Evolutionary conservation across 768 basidiomycete species (phyloP).

Genomic region (Calocybe cyanea): DNA sequence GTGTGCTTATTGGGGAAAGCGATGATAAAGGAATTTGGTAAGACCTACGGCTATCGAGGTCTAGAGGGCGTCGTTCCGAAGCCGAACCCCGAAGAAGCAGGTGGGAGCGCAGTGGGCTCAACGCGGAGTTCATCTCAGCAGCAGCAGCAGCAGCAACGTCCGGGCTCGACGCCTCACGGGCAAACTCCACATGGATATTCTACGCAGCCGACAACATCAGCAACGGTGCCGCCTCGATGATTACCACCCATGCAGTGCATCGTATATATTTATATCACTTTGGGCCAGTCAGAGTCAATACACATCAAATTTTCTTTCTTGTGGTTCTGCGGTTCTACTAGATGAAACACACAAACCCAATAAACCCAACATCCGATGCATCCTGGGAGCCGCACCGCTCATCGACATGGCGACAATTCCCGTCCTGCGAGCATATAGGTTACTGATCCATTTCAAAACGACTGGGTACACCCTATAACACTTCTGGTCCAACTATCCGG

Average conservation of each 20-base stretch:
- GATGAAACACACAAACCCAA: no score
- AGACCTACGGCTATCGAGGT: constrained; percentile 69
- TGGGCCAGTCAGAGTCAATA: not conserved
- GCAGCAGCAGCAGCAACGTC: constrained; percentile 13
- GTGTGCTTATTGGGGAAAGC: constrained; percentile 84
- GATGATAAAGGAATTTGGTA: constrained; percentile 82
- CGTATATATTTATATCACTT: constrained; percentile 11
- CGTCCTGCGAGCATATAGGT: not conserved
- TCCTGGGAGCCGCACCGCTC: not conserved
- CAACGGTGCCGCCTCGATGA: constrained; percentile 8
- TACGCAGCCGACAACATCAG: constrained; percentile 8
- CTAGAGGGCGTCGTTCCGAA: constrained; percentile 71
- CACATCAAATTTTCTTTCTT: not conserved
- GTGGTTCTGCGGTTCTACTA: not conserved
- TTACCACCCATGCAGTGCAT: not conserved
- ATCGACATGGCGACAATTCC: no score
- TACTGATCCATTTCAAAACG: not conserved
- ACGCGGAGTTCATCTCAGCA: constrained; percentile 6
- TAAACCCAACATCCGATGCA: no score
- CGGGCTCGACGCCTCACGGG: constrained; percentile 16
- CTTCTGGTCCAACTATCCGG: no score
- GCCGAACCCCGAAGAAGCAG: constrained; percentile 39
- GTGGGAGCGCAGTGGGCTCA: constrained; percentile 2
- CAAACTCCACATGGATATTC: constrained; percentile 17
- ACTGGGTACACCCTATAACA: no score